Evolutionary conservation across 1,139 yeast species (phyloP).

Genomic region (Yamadazyma membranifaciens): DNA sequence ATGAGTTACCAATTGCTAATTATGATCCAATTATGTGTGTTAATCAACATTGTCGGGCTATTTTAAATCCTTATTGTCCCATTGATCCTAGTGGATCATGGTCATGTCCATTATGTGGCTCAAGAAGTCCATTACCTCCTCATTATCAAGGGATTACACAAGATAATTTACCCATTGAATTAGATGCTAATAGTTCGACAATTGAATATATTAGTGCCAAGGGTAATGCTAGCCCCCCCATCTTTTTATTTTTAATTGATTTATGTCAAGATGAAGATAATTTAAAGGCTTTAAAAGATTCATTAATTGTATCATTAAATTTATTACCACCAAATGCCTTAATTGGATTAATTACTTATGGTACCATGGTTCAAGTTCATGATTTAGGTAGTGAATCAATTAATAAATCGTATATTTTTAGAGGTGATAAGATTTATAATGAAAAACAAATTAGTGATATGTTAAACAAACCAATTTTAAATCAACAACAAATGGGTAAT

Average conservation of each 20-base stretch:
- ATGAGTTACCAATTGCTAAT: constrained; percentile 71
- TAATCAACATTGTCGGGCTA: constrained; percentile 74
- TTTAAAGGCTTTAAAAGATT: constrained; percentile 82
- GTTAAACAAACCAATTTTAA: constrained; percentile 54
- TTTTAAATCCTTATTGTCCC: constrained; percentile 84
- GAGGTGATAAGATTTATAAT: constrained; percentile 88
- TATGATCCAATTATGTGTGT: constrained; percentile 92
- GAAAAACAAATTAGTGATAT: constrained; percentile 73
- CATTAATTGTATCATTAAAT: constrained; percentile 76
- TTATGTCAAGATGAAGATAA: constrained; percentile 95
- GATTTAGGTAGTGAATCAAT: constrained; percentile 81
- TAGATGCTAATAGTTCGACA: constrained; percentile 75
- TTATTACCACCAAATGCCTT: constrained; percentile 91
- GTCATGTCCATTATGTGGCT: constrained; percentile 86
- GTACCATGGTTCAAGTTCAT: constrained; percentile 93
- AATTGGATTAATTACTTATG: constrained; percentile 88
- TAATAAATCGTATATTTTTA: constrained; percentile 80
- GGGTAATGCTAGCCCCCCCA: constrained; percentile 91
- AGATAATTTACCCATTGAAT: constrained; percentile 84
- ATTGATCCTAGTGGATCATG: constrained; percentile 84
- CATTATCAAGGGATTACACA: constrained; percentile 85
- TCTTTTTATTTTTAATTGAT: constrained; percentile 87
- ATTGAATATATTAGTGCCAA: constrained; percentile 88
- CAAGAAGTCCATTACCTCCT: constrained; percentile 83
- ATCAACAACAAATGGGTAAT: constrained; percentile 27